Conservation (phyloP, 257 asterid species). For the Solanum medicagineum region DNA sequence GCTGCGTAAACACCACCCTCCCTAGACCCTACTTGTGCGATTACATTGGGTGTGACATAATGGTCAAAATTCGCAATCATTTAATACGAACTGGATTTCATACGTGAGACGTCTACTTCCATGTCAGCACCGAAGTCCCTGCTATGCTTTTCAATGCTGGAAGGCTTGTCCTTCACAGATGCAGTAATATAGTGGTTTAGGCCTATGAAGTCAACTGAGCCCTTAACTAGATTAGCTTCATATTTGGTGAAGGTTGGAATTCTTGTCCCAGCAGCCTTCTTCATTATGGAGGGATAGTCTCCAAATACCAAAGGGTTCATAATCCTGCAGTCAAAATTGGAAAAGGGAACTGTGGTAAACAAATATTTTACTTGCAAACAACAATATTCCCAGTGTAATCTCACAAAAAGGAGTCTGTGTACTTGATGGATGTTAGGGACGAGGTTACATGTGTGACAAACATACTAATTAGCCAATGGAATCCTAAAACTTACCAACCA, state of each 20-base stretch:
- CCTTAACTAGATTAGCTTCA: conserved; percentile 40
- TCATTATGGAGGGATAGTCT: conserved; percentile 48
- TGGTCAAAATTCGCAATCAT: not conserved
- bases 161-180: conserved; percentile 17
- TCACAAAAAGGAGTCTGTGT: not conserved
- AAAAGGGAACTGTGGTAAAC: not conserved
- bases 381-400: not conserved
- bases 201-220: conserved; percentile 50
- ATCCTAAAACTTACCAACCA: conserved; percentile 39
- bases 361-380: not conserved
- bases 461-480: no score
- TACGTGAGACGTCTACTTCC: conserved; percentile 10
- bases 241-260: conserved; percentile 32
- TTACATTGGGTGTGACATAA: not conserved
- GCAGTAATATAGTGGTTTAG: conserved; percentile 28
- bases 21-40: not conserved
- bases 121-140: conserved; percentile 23
- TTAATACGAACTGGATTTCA: not conserved
- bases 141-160: conserved; percentile 2
- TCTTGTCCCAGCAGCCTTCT: conserved; percentile 29
- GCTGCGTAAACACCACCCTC: not conserved
- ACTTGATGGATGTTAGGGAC: not conserved
- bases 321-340: conserved; percentile 23
- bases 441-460: no score
- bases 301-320: conserved; percentile 44